Evolutionary conservation across 2,329 filamentous ascomycete species (phyloP), one percentile per base, ranked within the genome.

Genomic region (Claviceps sp.): DNA sequence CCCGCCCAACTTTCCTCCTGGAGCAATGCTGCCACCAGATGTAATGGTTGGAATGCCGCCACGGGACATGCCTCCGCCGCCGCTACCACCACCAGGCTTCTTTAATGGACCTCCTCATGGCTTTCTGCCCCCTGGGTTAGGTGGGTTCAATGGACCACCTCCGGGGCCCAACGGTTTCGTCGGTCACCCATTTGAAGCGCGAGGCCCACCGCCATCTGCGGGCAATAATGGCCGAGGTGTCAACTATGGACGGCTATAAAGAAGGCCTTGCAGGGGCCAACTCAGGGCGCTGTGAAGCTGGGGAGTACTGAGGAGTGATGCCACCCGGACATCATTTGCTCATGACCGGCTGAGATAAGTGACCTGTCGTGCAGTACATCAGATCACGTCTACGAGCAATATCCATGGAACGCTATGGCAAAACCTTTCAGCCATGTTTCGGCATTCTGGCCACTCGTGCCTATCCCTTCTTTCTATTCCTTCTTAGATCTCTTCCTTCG

Each of bases 21-120:
- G 67, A 23, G 67, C 65, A 20, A 70, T 75, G 61, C 68, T 51
- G 7, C 72, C 72, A 13, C 74, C 73, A 1, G 74, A 77, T 34
- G 68, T 65, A 14, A 70, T 80, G 64, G 68, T 65, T 37, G 74
- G 68, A 16, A 72, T 73, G 54, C 74, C 73, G 16, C 74, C 72
- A 9, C 73, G 78, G n/a, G 76, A 68, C 61, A 73, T 79, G 68
- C 68, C 68, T 55, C 72, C 70, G 43, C 78, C 68, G 54, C 72
- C 70, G 40, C 78, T 78, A 26, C 80, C 78, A 26, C 80, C 80
- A 5, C 80, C 79, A 1, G 77, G 77, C 11, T 79, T 80, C 60
- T 79, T 73, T 56, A 71, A 67, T 22, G 75, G 72, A 5, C 71
- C 69, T 5, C 74, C 72, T 6, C 70, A 70, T 5, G 76, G 72